Base-by-base conservation (phyloP, 225 moss, liverwort and hornwort species). In the Marchantia paleacea region DNA sequence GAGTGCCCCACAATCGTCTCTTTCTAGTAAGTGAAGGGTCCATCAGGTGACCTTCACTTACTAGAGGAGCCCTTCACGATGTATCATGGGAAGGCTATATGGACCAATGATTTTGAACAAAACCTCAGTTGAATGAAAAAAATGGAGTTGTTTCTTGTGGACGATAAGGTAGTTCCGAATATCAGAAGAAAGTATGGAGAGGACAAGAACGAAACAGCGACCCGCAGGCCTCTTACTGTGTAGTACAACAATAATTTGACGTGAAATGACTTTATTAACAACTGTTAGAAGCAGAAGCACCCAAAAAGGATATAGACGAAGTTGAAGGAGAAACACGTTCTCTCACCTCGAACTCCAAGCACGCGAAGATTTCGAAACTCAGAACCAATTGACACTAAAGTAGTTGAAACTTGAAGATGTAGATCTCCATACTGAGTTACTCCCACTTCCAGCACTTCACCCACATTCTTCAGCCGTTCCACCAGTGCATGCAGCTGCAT, bases 381-480 rank as follows among this genome's bases (percentile, higher is more conserved):
- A 58, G 90, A 92, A 13, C 94, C 96, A 72, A 94, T 85, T 68
- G 93, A 94, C 80, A 97, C 96, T 81, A 93, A 85, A 14, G 93
- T 89, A 71, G 91, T 93, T 47, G 96, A 91, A 28, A 97, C 93
- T 70, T 91, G 93, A 73, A 97, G 88, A 80, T 97, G 96, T 51
- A 97, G 85, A 82, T 97, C 96, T 80, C 92, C 96, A 77, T 92
- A 97, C 79, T 93, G 94, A 66, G 96, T 92, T 26, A 97, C 94
- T 70, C 87, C 96, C 78, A 97, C 92, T 82, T 94, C 90, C 28
- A 97, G 94, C 8, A 94, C 87, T 30, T 94, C 96, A 67, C 96
- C 93, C 72, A 97, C 80, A 83, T 97, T 97, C 80, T 90, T 92
- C 29, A 97, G 91, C 77, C 92, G 92, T 81, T 97, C 96, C 78